Evolutionary conservation across 176 grass and related monocot genomes (phyloP).

Genomic region (Triticum timopheevii): DNA sequence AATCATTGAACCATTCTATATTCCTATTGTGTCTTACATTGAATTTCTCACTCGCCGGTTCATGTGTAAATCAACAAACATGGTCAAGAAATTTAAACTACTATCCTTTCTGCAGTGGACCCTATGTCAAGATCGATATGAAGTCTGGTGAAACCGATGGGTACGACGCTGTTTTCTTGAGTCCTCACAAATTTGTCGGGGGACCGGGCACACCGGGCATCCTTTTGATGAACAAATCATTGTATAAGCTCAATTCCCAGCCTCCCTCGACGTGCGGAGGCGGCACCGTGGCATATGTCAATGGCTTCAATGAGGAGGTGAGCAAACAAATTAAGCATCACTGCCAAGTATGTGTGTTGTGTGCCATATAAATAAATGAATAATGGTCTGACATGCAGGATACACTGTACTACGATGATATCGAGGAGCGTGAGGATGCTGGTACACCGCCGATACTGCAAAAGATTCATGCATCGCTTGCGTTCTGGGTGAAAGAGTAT

Average conservation of each 20-base stretch:
- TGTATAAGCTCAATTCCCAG: conserved; percentile 53
- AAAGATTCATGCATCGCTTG: conserved; percentile 62
- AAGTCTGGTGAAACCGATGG: conserved; percentile 61
- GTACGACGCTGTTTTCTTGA: conserved; percentile 74
- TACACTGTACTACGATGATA: conserved; percentile 53
- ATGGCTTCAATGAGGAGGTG: conserved; percentile 66
- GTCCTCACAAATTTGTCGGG: conserved; percentile 79
- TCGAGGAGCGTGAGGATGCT: conserved; percentile 70
- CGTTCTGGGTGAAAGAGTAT: conserved; percentile 82
- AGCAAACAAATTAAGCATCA: background rate
- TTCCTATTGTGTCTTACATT: background rate
- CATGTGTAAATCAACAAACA: no score
- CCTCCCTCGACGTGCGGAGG: conserved; percentile 68
- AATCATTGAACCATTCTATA: background rate
- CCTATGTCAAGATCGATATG: conserved; percentile 84
- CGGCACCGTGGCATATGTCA: conserved; percentile 75
- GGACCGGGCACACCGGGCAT: conserved; percentile 78
- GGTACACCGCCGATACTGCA: conserved; percentile 69
- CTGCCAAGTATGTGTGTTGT: background rate
- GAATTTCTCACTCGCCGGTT: no score
- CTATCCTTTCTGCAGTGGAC: conserved; percentile 40
- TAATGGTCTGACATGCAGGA: conserved; percentile 32
- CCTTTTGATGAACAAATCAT: conserved; percentile 70
- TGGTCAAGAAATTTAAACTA: background rate
- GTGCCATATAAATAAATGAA: background rate